Conservation (phyloP, 1,284 basidiomycete species). For the Naganishia albida region DNA sequence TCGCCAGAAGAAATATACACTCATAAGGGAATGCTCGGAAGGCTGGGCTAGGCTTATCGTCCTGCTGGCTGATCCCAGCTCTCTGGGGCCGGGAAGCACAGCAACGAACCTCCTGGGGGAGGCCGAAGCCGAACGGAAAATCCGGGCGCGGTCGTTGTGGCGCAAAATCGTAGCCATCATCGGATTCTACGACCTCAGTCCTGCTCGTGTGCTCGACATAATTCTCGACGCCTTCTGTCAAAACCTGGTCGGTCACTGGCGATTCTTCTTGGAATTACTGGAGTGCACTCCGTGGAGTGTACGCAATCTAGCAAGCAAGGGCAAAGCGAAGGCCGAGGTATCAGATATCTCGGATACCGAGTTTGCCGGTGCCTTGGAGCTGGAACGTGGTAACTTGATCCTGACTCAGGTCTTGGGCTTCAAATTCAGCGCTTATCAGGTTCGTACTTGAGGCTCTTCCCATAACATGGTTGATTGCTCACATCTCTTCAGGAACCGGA, state of each 20-base stretch:
- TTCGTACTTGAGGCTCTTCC: constrained; percentile 46
- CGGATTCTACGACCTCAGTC: constrained; percentile 94
- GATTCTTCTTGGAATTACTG: constrained; percentile 87
- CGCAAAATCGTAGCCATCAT: constrained; percentile 82
- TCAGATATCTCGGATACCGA: constrained; percentile 43
- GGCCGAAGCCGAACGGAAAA: constrained; percentile 12
- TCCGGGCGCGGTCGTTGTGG: constrained; percentile 65
- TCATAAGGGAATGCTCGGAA: constrained; percentile 94
- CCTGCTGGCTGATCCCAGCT: constrained; percentile 63
- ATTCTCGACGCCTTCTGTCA: constrained; percentile 87
- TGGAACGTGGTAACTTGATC: constrained; percentile 61
- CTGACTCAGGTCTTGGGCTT: constrained; percentile 92
- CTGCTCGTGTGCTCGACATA: constrained; percentile 88
- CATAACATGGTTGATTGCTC: constrained; percentile 28
- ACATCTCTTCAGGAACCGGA: constrained; percentile 22
- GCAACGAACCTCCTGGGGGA: constrained; percentile 28
- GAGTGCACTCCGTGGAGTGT: constrained; percentile 76
- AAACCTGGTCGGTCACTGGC: constrained; percentile 78
- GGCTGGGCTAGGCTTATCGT: constrained; percentile 90
- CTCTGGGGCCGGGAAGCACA: constrained; percentile 28
- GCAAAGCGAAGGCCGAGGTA: constrained; percentile 42
- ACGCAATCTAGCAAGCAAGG: constrained; percentile 29
- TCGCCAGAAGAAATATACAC: constrained; percentile 98
- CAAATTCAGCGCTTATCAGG: constrained; percentile 89
- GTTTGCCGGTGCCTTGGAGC: constrained; percentile 53